Conservation (phyloP, 202 grass and related monocot species). For the Brachypodium distachyon region DNA sequence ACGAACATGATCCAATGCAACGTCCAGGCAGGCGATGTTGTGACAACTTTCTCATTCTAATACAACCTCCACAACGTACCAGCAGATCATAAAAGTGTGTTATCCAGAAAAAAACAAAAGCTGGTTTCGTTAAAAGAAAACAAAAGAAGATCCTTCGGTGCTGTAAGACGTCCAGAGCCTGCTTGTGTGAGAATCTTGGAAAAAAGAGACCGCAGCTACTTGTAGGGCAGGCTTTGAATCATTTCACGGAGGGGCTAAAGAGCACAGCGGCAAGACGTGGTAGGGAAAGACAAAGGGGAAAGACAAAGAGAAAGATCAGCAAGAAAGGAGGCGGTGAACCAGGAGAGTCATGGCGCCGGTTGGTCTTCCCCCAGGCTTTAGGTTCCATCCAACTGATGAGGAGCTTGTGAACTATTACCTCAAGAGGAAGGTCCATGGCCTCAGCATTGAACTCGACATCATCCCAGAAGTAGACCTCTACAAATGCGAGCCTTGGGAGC, state of each 20-base stretch:
- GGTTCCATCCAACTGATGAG: conserved; percentile 96
- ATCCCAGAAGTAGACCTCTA: conserved; percentile 94
- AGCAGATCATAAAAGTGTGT: conserved; percentile 32
- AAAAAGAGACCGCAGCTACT: conserved; percentile 79
- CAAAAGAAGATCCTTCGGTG: conserved; percentile 35
- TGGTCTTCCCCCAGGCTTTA: conserved; percentile 97
- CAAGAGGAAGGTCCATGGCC: conserved; percentile 97
- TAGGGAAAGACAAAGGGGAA: conserved; percentile 41
- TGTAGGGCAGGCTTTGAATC: conserved; percentile 92
- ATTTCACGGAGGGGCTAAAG: conserved; percentile 66
- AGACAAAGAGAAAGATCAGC: conserved; percentile 51
- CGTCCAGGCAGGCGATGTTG: conserved; percentile 6
- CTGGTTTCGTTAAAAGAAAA: conserved; percentile 20
- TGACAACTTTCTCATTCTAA: conserved; percentile 27
- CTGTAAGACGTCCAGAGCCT: conserved; percentile 45
- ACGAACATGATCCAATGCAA: conserved; percentile 23
- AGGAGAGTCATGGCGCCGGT: conserved; percentile 65
- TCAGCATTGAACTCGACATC: conserved; percentile 91
- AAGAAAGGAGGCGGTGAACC: conserved; percentile 40
- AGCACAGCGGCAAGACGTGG: conserved; percentile 19
- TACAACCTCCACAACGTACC: conserved; percentile 14
- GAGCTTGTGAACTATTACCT: conserved; percentile 99
- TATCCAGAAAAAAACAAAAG: conserved; percentile 26
- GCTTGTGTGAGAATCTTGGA: conserved; percentile 67
- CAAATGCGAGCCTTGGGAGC: conserved; percentile 94